phyloP scores from a whole-genome alignment of 2,329 filamentous ascomycete species.

The Cladophialophora carrionii region DNA sequence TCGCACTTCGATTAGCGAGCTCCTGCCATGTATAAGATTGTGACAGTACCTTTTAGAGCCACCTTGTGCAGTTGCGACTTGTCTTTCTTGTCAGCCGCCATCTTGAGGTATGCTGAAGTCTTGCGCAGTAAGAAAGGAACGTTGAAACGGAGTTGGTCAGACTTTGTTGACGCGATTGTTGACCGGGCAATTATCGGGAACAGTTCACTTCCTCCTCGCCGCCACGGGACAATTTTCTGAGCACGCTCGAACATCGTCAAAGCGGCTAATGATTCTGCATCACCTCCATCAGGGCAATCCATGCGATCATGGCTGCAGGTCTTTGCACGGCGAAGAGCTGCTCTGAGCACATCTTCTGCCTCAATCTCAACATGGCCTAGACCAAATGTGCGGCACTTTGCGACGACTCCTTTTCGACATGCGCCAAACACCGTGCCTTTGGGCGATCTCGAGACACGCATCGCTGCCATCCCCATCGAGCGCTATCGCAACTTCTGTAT shows the following conservation, averaged over 20 bases:
- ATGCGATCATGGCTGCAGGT: slow-evolving; percentile 39
- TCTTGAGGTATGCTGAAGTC: slow-evolving; percentile 23
- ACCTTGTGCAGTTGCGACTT: slow-evolving; percentile 95
- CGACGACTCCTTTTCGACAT: slow-evolving; percentile 40
- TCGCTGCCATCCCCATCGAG: slow-evolving; percentile 56
- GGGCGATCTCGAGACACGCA: slow-evolving; percentile 62
- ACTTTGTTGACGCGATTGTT: slow-evolving; percentile 28
- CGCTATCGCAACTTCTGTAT: slow-evolving; percentile 92
- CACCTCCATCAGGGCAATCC: slow-evolving; percentile 24
- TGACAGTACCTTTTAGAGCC: slow-evolving; percentile 60
- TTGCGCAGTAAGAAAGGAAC: slow-evolving; percentile 2
- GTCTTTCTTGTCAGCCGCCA: slow-evolving; percentile 53
- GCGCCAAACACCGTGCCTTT: slow-evolving; percentile 40
- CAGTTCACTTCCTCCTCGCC: background rate
- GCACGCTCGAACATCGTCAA: background rate
- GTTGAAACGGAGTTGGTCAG: background rate
- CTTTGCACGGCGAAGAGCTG: slow-evolving; percentile 38
- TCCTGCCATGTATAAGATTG: background rate
- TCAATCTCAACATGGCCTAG: slow-evolving; percentile 7
- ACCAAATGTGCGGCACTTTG: slow-evolving; percentile 39
- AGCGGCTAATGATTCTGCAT: slow-evolving; percentile 5
- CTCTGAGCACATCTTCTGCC: slow-evolving; percentile 32
- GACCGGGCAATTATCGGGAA: slow-evolving; percentile 24
- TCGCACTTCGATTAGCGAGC: slow-evolving; percentile 16
- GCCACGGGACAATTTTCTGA: background rate